Conservation (phyloP, 2,329 filamentous ascomycete genomes). For the Dactylellina haptotyla region DNA sequence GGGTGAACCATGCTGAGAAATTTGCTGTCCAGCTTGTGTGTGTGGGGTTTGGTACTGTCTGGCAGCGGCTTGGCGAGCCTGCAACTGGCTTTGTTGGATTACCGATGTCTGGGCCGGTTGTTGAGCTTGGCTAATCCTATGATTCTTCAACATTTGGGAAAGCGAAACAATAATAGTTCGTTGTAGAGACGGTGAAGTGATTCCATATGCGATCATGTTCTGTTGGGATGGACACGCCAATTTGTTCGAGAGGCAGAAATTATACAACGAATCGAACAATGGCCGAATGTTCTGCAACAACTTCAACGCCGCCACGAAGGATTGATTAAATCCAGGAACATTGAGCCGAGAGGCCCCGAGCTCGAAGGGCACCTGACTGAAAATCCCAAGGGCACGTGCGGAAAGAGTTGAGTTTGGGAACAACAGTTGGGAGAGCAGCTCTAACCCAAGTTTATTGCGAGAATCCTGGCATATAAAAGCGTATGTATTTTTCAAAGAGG, state of each 20-base stretch:
- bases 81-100: not conserved
- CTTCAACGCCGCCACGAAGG: conserved; percentile 19
- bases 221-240: conserved; percentile 10
- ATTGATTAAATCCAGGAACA: conserved; percentile 25
- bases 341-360: not conserved
- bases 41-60: conserved; percentile 11
- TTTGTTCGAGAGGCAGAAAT: conserved; percentile 22
- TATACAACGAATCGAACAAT: conserved; percentile 36
- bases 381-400: conserved; percentile 17
- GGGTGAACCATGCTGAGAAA: not conserved
- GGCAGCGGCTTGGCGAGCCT: not conserved
- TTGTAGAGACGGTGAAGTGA: conserved; percentile 38
- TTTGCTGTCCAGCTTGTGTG: not conserved
- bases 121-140: conserved; percentile 1
- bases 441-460: conserved; percentile 19
- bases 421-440: conserved; percentile 41
- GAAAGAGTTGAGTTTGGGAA: conserved; percentile 36
- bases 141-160: conserved; percentile 36
- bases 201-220: conserved; percentile 18
- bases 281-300: conserved; percentile 34
- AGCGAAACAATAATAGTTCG: conserved; percentile 35
- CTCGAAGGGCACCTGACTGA: conserved; percentile 22
- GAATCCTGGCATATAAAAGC: conserved; percentile 16
- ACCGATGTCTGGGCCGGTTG: not conserved
- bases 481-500: conserved; percentile 19